A percentile compares a stretch with the other conserved stretches of the same genome.
Conservation (phyloP, 768 basidiomycete genomes). For the Inosperma sp. region DNA sequence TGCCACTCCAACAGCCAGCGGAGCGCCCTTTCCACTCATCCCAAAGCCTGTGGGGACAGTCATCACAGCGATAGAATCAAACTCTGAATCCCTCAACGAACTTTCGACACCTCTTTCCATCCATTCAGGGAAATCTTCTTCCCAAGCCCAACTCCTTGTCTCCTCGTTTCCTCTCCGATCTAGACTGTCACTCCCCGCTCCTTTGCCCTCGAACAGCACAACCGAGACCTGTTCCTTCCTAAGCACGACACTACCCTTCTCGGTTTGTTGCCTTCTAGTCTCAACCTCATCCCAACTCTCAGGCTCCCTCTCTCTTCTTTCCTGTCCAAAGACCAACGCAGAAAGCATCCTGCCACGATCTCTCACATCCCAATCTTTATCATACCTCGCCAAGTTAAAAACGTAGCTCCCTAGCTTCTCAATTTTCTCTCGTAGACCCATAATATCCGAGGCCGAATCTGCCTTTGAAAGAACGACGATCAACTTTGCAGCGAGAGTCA, state of each 20-base stretch:
- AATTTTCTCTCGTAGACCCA: conserved; percentile 22
- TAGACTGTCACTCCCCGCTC: conserved; percentile 35
- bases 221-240: conserved; percentile 76
- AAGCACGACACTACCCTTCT: conserved; percentile 68
- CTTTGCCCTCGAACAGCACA: conserved; percentile 77
- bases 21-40: conserved; percentile 13
- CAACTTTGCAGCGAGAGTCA: conserved; percentile 86
- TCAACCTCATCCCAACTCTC: no score
- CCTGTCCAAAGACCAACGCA: conserved; percentile 51
- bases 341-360: conserved; percentile 82
- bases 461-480: conserved; percentile 61
- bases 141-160: conserved; percentile 44
- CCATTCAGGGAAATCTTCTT: conserved; percentile 74
- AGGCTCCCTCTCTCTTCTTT: conserved; percentile 31
- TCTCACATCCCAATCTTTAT: conserved; percentile 82
- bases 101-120: conserved; percentile 80
- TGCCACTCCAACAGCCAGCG: conserved; percentile 25
- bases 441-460: conserved; percentile 18
- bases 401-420: conserved; percentile 63
- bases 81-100: conserved; percentile 62
- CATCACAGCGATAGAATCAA: conserved; percentile 40
- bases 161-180: conserved; percentile 55
- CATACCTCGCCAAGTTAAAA: conserved; percentile 82
- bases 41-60: conserved; percentile 30
- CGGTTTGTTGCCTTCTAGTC: no score